Evolutionary conservation across 2,329 filamentous ascomycete genomes (phyloP).

Genomic region (Penicillium freii): DNA sequence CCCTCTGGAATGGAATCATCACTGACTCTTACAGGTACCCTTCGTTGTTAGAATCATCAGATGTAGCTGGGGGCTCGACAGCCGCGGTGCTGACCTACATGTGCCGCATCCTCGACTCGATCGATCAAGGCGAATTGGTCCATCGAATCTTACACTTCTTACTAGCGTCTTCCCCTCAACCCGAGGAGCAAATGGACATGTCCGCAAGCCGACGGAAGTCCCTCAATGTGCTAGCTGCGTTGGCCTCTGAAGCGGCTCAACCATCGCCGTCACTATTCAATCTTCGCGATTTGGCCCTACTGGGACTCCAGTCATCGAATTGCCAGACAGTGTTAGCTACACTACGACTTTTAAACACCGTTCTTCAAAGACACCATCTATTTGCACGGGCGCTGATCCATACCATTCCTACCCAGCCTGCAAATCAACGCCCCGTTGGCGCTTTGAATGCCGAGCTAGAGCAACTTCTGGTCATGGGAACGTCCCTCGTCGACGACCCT

Average conservation of each 20-base stretch:
- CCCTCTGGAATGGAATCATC: background rate
- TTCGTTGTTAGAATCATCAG: slow-evolving; percentile 91
- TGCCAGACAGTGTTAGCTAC: slow-evolving; percentile 88
- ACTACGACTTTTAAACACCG: slow-evolving; percentile 79
- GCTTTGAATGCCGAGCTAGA: slow-evolving; percentile 43
- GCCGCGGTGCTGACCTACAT: slow-evolving; percentile 94
- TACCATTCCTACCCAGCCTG: slow-evolving; percentile 45
- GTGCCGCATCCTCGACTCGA: slow-evolving; percentile 80
- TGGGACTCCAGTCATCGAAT: slow-evolving; percentile 79
- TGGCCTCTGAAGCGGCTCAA: slow-evolving; percentile 70
- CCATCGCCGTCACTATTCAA: slow-evolving; percentile 88
- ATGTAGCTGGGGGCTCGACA: slow-evolving; percentile 93
- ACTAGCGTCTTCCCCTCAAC: slow-evolving; percentile 65
- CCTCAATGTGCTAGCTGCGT: slow-evolving; percentile 77
- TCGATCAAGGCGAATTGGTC: slow-evolving; percentile 92
- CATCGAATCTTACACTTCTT: slow-evolving; percentile 92
- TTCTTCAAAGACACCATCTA: slow-evolving; percentile 81
- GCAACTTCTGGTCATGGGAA: slow-evolving; percentile 39
- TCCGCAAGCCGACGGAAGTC: slow-evolving; percentile 75
- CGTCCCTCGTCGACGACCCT: slow-evolving; percentile 38
- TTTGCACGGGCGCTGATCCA: slow-evolving; percentile 71
- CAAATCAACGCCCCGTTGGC: slow-evolving; percentile 36
- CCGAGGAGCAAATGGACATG: slow-evolving; percentile 60
- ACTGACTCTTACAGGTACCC: slow-evolving; percentile 65
- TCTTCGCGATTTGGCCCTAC: slow-evolving; percentile 82